Percentiles rank a stretch among this genome's conserved stretches.
Evolutionary conservation across 768 basidiomycete species (phyloP).

Genomic region (Xanthoconium purpureum): DNA sequence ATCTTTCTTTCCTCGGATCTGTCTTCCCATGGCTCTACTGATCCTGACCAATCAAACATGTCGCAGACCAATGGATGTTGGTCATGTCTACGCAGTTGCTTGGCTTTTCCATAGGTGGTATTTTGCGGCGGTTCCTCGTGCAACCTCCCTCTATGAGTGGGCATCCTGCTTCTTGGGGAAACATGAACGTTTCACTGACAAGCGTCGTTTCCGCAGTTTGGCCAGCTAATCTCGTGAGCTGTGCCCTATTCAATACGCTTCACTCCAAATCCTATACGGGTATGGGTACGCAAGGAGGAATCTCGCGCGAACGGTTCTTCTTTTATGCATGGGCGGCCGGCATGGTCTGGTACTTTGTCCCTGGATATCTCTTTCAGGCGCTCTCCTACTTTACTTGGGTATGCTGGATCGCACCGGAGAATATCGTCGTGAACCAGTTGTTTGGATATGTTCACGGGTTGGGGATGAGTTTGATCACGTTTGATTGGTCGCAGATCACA

Average conservation of each 20-base stretch:
- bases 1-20: background rate
- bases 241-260: constrained; percentile 71
- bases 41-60: background rate
- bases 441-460: constrained; percentile 58
- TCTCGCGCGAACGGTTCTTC: constrained; percentile 56
- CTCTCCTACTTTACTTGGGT: constrained; percentile 60
- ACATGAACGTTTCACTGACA: background rate
- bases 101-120: constrained; percentile 59
- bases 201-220: constrained; percentile 53
- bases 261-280: constrained; percentile 53
- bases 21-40: background rate
- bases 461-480: constrained; percentile 74
- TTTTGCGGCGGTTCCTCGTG: constrained; percentile 60
- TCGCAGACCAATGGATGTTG: constrained; percentile 54
- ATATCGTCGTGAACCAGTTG: constrained; percentile 67
- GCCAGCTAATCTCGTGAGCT: constrained; percentile 68
- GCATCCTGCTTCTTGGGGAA: constrained; percentile 4
- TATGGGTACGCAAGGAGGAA: constrained; percentile 41
- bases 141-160: constrained; percentile 62
- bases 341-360: constrained; percentile 53
- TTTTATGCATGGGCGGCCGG: constrained; percentile 35
- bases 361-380: constrained; percentile 70
- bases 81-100: constrained; percentile 73
- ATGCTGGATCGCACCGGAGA: constrained; percentile 69
- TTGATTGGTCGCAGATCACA: constrained; percentile 75